Evolutionary conservation across 352 stramenopile species (phyloP), one percentile per base, ranked within the genome.

Genomic region (Elongisporangium undulatum): DNA sequence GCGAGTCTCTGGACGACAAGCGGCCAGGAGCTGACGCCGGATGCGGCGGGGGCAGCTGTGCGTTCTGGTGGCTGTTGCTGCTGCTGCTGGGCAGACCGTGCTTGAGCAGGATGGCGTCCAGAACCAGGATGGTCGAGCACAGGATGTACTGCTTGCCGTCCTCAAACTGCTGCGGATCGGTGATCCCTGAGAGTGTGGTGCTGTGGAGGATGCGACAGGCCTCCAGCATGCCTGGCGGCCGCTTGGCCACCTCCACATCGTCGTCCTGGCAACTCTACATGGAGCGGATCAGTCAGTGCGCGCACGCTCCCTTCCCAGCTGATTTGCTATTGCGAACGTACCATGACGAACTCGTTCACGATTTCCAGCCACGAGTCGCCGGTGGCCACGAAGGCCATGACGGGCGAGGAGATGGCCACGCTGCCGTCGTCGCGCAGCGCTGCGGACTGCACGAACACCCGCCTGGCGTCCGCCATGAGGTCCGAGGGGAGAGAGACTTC

Each of bases 321-420:
- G 8, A 45, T 45, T 15, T 45, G 34, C 34, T 26, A n/a, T 45
- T 17, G 34, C 52, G 12, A n/a, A 55, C 63, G 48, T 41, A 92
- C 82, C 82, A 89, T 90, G 69, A 92, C 69, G 59, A 89, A 88
- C 69, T 92, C 82, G 58, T 92, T 92, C 53, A 92, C 74, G n/a
- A 85, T 72, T 3, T 62, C 55, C 41, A 74, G 61, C 82, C 82
- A 90, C 19, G 79, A 72, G 62, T 89, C 80, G 17, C 71, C 75
- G 20, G 82, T 67, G 55, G 77, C 63, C 22, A 87, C 68, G 54
- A 92, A 90, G 0, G 79, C 82, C 72, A 90, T 89, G 20, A 82
- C 72, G 10, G 79, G 72, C 22, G 71, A 51, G 19, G 59, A 74
- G 56, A 70, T 69, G 20, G 68, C 61, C 60, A 78, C 62, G 59